Conservation (phyloP, 805 yeast genomes). For the Ogataea saltuana region DNA sequence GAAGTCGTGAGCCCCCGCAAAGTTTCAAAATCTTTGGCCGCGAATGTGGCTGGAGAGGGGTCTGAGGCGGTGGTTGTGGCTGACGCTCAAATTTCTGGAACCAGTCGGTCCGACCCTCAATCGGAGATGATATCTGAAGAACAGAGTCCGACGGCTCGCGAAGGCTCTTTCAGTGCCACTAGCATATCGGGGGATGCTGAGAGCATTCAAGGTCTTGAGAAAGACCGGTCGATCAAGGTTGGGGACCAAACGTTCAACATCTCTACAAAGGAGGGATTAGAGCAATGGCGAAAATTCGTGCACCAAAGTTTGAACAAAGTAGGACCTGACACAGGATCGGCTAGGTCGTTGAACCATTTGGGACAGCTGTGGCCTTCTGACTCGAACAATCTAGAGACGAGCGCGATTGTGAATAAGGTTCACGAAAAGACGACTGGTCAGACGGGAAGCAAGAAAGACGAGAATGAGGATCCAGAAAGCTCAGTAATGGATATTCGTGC, state of each 20-base stretch:
- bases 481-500: background rate
- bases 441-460: no score
- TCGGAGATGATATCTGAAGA: background rate
- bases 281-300: constrained; percentile 30
- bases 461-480: constrained; percentile 8
- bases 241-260: constrained; percentile 32
- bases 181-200: background rate
- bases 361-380: constrained; percentile 1
- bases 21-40: background rate
- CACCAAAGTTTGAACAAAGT: constrained; percentile 17
- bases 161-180: background rate
- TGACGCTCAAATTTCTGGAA: background rate
- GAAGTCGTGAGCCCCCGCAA: background rate
- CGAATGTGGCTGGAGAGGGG: constrained; percentile 2
- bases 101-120: background rate
- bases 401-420: no score
- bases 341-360: background rate
- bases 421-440: no score
- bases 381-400: no score
- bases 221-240: constrained; percentile 18
- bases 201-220: background rate
- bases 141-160: background rate
- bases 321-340: background rate
- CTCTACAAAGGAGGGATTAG: constrained; percentile 33
- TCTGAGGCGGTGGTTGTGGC: background rate